Conservation (phyloP, 2,329 filamentous ascomycete genomes). For the Colletotrichum coccodes region DNA sequence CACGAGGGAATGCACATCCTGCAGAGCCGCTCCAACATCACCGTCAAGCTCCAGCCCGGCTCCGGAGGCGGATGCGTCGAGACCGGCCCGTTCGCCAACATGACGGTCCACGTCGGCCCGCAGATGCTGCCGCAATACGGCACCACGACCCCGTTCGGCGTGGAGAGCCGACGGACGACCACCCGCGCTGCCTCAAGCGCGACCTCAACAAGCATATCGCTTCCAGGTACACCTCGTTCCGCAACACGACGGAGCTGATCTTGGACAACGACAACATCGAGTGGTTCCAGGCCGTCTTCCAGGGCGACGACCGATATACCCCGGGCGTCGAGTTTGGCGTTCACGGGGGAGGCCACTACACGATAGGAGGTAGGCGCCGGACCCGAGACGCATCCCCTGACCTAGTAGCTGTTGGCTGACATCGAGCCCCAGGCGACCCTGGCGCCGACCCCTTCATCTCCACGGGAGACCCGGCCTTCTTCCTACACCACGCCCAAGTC, state of each 20-base stretch:
- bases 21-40: not conserved
- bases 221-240: slow-evolving; percentile 34
- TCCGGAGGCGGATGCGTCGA: slow-evolving; percentile 58
- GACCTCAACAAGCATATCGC: slow-evolving; percentile 41
- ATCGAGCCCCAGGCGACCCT: slow-evolving; percentile 47
- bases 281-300: slow-evolving; percentile 48
- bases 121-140: slow-evolving; percentile 19
- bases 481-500: slow-evolving; percentile 55
- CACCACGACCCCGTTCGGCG: slow-evolving; percentile 28
- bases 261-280: slow-evolving; percentile 34
- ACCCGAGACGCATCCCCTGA: not conserved
- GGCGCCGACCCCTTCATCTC: slow-evolving; percentile 55
- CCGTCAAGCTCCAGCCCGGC: slow-evolving; percentile 52
- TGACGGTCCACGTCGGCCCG: slow-evolving; percentile 50
- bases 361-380: slow-evolving; percentile 42
- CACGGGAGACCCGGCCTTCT: slow-evolving; percentile 56
- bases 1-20: slow-evolving; percentile 34
- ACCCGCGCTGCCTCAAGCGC: slow-evolving; percentile 54
- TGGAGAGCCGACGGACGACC: slow-evolving; percentile 44
- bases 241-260: slow-evolving; percentile 42
- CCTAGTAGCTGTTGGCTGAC: not conserved
- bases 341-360: slow-evolving; percentile 52
- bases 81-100: slow-evolving; percentile 48
- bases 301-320: slow-evolving; percentile 43
- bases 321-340: slow-evolving; percentile 44